phyloP scores from a whole-genome alignment of 305 asterid genomes.

The Fraxinus nigra region DNA sequence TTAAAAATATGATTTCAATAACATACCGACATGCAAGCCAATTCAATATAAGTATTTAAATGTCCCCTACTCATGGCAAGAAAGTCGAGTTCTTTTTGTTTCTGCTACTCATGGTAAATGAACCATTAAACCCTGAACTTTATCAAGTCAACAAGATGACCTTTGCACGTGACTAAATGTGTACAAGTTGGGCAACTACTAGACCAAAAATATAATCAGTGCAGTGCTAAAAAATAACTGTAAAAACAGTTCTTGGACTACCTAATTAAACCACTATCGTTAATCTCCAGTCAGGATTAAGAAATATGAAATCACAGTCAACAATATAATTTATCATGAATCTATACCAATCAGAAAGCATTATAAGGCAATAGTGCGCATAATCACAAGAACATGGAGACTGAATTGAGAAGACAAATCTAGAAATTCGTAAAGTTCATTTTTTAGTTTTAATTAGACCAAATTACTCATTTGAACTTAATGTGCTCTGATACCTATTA shows the following conservation, averaged over 20 bases:
- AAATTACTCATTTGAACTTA: no score
- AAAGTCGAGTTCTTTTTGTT: not conserved
- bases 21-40: conserved; percentile 1
- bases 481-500: no score
- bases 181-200: conserved; percentile 11
- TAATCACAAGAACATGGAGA: no score
- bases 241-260: not conserved
- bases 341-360: no score
- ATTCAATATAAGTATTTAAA: conserved; percentile 14
- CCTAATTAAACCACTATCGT: not conserved
- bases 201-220: not conserved
- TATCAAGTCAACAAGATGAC: conserved; percentile 8
- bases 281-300: not conserved
- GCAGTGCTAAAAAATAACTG: conserved; percentile 7
- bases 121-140: not conserved
- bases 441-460: no score
- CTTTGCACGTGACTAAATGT: not conserved
- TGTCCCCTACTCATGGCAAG: not conserved
- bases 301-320: not conserved
- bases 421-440: no score
- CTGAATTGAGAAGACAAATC: no score
- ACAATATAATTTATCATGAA: no score
- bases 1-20: conserved; percentile 1
- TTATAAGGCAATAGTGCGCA: no score
- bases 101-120: not conserved